These are phyloP conservation scores for Cucumis hystrix DNA, from an alignment of 306 rosid species.

Conservation along the genomic window DNA sequence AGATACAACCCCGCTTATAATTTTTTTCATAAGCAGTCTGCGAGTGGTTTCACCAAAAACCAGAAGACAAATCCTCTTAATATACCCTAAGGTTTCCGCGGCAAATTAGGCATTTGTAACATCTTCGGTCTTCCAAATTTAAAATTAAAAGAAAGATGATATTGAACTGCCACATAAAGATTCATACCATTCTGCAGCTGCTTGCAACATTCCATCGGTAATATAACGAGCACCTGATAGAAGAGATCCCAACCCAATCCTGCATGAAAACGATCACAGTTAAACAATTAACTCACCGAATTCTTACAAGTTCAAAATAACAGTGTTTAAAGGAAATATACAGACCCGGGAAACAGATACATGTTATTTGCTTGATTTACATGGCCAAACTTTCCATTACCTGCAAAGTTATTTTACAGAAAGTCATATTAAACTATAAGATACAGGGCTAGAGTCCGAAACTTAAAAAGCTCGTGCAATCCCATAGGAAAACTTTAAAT, in stretches of 20 bases:
- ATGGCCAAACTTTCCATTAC: conserved; percentile 77
- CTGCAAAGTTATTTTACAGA: conserved; percentile 22
- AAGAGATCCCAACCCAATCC: conserved; percentile 95
- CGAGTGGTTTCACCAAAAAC: neutral
- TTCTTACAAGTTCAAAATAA: neutral
- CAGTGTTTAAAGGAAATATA: conserved; percentile 7
- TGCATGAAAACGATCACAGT: conserved; percentile 22
- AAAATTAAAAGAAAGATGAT: neutral
- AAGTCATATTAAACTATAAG: neutral
- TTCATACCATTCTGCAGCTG: conserved; percentile 87
- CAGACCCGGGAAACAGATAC: conserved; percentile 97
- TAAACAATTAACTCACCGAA: neutral
- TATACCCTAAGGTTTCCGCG: neutral
- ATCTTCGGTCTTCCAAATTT: neutral
- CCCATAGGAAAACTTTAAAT: neutral
- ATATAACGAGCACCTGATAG: conserved; percentile 81
- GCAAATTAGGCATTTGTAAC: neutral
- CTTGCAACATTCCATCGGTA: conserved; percentile 93
- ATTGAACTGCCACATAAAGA: neutral
- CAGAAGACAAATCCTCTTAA: neutral
- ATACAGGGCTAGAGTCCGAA: neutral
- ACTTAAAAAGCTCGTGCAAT: conserved; percentile 8
- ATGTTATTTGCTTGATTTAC: conserved; percentile 99
- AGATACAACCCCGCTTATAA: neutral
- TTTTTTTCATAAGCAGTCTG: neutral